Evolutionary conservation across 306 rosid species (phyloP), one percentile per base, ranked within the genome.

Genomic region (Vigna angularis): DNA sequence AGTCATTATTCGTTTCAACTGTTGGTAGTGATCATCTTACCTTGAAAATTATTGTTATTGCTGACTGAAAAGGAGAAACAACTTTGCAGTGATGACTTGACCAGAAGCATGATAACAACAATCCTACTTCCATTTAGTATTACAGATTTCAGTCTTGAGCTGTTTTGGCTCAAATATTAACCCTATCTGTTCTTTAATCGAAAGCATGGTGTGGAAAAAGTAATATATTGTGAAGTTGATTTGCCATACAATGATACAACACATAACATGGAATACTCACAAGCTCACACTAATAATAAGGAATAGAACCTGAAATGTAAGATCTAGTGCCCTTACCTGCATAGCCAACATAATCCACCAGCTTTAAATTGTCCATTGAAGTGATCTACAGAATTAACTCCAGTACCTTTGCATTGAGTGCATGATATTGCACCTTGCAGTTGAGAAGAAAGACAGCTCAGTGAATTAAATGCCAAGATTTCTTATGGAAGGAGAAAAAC

Each of bases 341-440:
- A 96, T 78, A 96, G 81, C 99, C 99, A 96, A 82, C 99, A 96
- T 55, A 93, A 48, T 78, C 90, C 92, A 76, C 99, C 99, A 0
- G 97, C 99, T 85, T 96, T 96, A 59, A 85, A 93, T 77, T 73
- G 96, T 57, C 99, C 99, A 48, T 93, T 91, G 91, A 88, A 96
- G 88, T 93, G 99, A 88, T 96, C 99, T 22, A 70, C 90, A 44
- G 91, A 84, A 80, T 96, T 96, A 49, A 96, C 93, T 76, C 99
- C 99, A 28, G 77, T 45, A 45, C 99, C 98, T 84, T 93, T 11
- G 84, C 99, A 96, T 73, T 96, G 99, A 71, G 81, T 7, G 66
- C 99, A 93, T 45, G 0, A 3, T 47, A 63, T 73, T 11, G 97
- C 96, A 87, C 99, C 99, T 96, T 81, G 45, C 20, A 81, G 69